phyloP scores from a whole-genome alignment of 2,329 filamentous ascomycete species.

The Diaporthe destruens region DNA sequence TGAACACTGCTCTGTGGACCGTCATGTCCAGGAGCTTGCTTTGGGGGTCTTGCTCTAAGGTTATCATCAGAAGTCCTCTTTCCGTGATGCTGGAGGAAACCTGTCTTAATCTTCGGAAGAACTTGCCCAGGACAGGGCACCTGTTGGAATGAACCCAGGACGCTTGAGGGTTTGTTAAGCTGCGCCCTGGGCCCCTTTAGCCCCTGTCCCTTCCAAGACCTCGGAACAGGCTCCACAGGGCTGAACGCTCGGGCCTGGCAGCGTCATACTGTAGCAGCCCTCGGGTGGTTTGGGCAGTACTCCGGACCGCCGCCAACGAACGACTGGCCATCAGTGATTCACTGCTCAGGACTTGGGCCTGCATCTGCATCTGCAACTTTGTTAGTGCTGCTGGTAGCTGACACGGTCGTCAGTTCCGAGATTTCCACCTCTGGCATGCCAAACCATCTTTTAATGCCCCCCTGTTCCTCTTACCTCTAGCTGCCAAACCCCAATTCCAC shows the following conservation, averaged over 20 bases:
- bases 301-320: background rate
- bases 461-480: background rate
- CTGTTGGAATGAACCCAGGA: background rate
- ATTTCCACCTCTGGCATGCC: conserved; percentile 17
- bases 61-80: background rate
- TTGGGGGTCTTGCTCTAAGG: background rate
- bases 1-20: background rate
- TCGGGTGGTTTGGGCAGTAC: conserved; percentile 13
- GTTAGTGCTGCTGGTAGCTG: conserved; percentile 14
- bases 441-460: conserved; percentile 4
- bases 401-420: conserved; percentile 11
- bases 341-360: conserved; percentile 3
- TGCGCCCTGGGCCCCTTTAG: background rate
- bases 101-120: background rate
- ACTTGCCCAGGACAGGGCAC: background rate
- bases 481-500: conserved; percentile 19
- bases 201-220: conserved; percentile 17
- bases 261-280: background rate
- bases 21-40: background rate
- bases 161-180: background rate
- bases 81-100: background rate
- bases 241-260: conserved; percentile 29
- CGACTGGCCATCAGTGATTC: conserved; percentile 9
- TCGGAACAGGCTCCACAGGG: conserved; percentile 30
- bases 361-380: conserved; percentile 3